Evolutionary conservation across 2,329 filamentous ascomycete genomes (phyloP).

Genomic region (Zymoseptoria brevis): DNA sequence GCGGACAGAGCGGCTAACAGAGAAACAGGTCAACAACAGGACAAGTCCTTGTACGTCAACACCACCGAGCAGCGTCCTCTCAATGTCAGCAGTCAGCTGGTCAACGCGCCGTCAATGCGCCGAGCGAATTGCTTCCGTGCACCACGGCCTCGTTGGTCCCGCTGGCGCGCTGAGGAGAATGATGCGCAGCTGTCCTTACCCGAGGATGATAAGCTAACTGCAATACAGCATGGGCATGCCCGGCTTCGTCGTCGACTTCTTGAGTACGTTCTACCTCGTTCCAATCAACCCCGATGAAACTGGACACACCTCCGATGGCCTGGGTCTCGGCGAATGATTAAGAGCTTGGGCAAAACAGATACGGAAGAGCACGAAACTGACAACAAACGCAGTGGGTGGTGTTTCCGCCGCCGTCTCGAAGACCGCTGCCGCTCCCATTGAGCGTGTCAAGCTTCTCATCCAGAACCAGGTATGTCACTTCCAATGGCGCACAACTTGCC

Average conservation of each 20-base stretch:
- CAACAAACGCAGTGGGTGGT: conserved; percentile 77
- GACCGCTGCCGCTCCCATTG: conserved; percentile 98
- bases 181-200: background rate
- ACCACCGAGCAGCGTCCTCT: background rate
- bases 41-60: background rate
- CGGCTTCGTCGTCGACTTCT: conserved; percentile 94
- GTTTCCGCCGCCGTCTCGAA: conserved; percentile 99
- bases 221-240: conserved; percentile 26
- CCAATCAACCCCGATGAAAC: background rate
- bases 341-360: conserved; percentile 20
- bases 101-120: background rate
- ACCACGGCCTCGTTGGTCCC: background rate
- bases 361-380: conserved; percentile 32
- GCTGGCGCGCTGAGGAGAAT: background rate
- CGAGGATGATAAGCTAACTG: background rate
- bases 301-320: background rate
- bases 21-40: background rate
- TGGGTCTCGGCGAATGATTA: conserved; percentile 11
- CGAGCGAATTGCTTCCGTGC: background rate
- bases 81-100: background rate
- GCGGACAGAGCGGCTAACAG: background rate
- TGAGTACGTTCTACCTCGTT: conserved; percentile 65
- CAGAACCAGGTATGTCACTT: conserved; percentile 87
- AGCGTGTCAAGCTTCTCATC: conserved; percentile 99
- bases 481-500: background rate